A percentile compares a stretch with the other conserved stretches of the same genome.
phyloP scores from a whole-genome alignment of 1,284 basidiomycete genomes.

The Somion occarium region DNA sequence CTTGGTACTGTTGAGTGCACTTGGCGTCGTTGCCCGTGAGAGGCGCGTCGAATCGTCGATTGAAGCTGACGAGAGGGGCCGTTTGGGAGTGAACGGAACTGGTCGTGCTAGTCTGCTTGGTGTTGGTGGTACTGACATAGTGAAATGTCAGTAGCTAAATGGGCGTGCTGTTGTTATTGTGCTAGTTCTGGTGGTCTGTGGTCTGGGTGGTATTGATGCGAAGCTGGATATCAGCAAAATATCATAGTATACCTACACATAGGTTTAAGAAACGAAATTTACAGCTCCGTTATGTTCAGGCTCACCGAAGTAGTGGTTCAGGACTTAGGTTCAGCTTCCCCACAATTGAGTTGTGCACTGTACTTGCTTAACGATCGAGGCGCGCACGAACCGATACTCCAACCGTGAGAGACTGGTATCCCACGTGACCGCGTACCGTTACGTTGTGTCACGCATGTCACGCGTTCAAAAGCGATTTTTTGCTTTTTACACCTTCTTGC shows the following conservation, averaged over 20 bases:
- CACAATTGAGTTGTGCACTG: too few species aligned
- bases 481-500: neutral
- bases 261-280: too few species aligned
- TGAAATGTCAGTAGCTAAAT: too few species aligned
- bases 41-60: constrained; percentile 17
- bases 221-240: too few species aligned
- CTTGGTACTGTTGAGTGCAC: constrained; percentile 48
- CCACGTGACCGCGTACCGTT: constrained; percentile 4
- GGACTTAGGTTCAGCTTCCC: too few species aligned
- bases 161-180: too few species aligned
- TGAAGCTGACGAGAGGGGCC: constrained; percentile 35
- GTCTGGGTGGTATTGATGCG: too few species aligned
- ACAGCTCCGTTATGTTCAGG: too few species aligned
- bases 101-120: constrained; percentile 24
- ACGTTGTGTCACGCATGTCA: neutral
- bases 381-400: constrained; percentile 1
- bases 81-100: constrained; percentile 51
- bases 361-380: neutral
- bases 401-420: neutral
- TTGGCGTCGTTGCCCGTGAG: constrained; percentile 31
- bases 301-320: too few species aligned
- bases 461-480: neutral
- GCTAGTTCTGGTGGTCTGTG: too few species aligned
- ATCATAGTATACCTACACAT: too few species aligned
- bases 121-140: constrained; percentile 15